Evolutionary conservation across 306 rosid species (phyloP), one percentile per base, ranked within the genome.

Genomic region (Fragaria vesca): DNA sequence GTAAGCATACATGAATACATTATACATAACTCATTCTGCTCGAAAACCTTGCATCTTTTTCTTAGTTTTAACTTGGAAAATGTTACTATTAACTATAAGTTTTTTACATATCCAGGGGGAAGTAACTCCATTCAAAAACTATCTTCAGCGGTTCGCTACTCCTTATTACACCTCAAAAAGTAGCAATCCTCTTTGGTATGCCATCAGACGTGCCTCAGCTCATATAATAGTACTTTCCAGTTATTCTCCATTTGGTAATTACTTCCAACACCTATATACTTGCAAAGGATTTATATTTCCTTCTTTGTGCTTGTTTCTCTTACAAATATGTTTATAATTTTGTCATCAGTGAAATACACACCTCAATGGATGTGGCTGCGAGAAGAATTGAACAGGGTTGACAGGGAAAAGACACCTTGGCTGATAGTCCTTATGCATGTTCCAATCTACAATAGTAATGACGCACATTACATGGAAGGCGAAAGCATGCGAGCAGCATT

Each of bases 351-450:
- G 73, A 93, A 88, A 79, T 96, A 96, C 92, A 89, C 99, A 2
- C 97, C 99, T 76, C 99, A 93, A 73, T 93, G 85, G 82, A 0
- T 0, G 1, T 96, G 99, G 98, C 90, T 96, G 40, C 1, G 16
- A 3, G 93, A 89, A 72, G 99, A 96, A 84, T 79, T 96, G 45
- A 36, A 51, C 72, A 81, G 80, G 77, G 98, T 96, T 74, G 94
- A 96, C 75, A 90, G 99, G 84, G 86, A 88, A 76, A 86, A 91
- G 85, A 96, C 99, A 50, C 98, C 99, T 71, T 96, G 99, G 99
- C 93, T 96, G 66, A 91, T 96, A 77, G 96, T 96, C 85, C 89
- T 96, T 51, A 87, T 96, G 99, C 98, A 96, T 12, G 80, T 83
- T 62, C 99, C 99, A 0, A 81, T 91, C 80, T 96, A 96, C 88